Evolutionary conservation across 345 rosid species (phyloP).

Genomic region (Corchorus capsularis): DNA sequence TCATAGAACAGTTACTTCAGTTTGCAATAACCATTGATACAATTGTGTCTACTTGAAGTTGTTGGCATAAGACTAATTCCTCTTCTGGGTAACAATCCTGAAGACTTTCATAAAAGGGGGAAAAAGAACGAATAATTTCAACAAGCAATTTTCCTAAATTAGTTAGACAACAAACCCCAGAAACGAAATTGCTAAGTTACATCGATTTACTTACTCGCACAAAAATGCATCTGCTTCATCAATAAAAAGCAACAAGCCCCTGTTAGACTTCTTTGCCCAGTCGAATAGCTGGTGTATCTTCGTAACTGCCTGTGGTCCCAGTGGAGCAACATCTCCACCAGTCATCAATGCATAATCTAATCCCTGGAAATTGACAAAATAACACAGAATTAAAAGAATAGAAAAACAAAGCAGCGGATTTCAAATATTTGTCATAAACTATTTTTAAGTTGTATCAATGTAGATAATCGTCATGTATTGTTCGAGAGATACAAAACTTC

Average conservation of each 20-base stretch:
- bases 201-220: constrained; percentile 75
- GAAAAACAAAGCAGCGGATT: neutral
- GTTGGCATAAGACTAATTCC: neutral
- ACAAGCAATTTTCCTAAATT: neutral
- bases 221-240: constrained; percentile 99
- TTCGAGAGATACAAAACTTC: neutral
- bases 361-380: constrained; percentile 56
- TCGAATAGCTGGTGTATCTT: constrained; percentile 96
- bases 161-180: neutral
- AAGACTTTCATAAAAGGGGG: neutral
- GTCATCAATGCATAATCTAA: constrained; percentile 99
- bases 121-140: neutral
- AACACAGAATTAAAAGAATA: constrained; percentile 18
- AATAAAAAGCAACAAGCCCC: constrained; percentile 86
- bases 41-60: neutral
- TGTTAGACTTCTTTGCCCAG: constrained; percentile 90
- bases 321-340: constrained; percentile 97
- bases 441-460: neutral
- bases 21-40: neutral
- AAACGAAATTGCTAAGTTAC: neutral
- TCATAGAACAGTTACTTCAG: neutral
- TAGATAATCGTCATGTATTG: neutral
- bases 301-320: constrained; percentile 97
- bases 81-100: neutral
- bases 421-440: neutral